Conservation (phyloP, 176 grass and related monocot genomes). For the Elaeis guineensis region DNA sequence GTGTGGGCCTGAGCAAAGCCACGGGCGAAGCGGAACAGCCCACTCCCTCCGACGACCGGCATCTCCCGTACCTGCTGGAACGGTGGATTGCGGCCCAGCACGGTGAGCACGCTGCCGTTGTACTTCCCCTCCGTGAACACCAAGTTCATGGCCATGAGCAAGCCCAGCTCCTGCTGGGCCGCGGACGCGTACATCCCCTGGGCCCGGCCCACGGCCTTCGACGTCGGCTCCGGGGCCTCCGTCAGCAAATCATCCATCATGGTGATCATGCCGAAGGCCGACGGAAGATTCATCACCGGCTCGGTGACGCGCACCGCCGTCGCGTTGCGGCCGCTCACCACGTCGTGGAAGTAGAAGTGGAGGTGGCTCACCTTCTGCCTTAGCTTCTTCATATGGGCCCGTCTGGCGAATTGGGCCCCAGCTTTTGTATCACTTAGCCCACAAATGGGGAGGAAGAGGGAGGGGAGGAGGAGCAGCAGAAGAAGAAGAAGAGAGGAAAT, state of each 20-base stretch:
- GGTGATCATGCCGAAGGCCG: slow-evolving; percentile 43
- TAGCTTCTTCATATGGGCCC: no score
- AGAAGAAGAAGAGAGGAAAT: slow-evolving; percentile 5
- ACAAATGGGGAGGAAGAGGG: neutral
- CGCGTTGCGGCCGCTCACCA: slow-evolving; percentile 24
- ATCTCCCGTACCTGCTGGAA: slow-evolving; percentile 43
- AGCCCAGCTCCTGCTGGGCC: slow-evolving; percentile 15
- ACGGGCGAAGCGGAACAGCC: slow-evolving; percentile 45
- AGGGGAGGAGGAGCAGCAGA: neutral
- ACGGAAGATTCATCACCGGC: slow-evolving; percentile 16
- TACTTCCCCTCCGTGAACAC: slow-evolving; percentile 52
- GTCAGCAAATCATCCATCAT: slow-evolving; percentile 80
- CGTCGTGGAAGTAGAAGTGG: slow-evolving; percentile 57
- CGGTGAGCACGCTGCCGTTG: slow-evolving; percentile 54
- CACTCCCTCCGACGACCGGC: slow-evolving; percentile 55
- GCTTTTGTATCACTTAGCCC: no score
- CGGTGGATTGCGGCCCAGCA: slow-evolving; percentile 49
- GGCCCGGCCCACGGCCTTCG: slow-evolving; percentile 41
- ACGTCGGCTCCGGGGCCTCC: neutral
- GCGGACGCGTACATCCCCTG: slow-evolving; percentile 63
- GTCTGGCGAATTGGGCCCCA: no score
- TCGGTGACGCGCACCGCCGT: slow-evolving; percentile 43
- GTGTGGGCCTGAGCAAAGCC: slow-evolving; percentile 53
- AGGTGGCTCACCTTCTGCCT: slow-evolving; percentile 24
- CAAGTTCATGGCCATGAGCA: slow-evolving; percentile 74